Evolutionary conservation across 2,329 filamentous ascomycete species (phyloP), one percentile per base, ranked within the genome.

Genomic region (Cytospora paraplurivora): DNA sequence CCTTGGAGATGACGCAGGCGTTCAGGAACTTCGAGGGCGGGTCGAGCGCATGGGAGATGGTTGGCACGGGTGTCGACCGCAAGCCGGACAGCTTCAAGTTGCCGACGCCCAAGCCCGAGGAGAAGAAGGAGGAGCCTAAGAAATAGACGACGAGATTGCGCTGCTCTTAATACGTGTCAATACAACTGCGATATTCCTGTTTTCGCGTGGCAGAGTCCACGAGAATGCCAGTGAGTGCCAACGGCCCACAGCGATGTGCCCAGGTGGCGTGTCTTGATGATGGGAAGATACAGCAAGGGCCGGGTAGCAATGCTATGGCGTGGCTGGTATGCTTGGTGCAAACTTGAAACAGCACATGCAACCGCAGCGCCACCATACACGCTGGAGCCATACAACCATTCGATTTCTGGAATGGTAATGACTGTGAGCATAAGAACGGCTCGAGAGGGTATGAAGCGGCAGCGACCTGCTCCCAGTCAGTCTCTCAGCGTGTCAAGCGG

Each of bases 1-100:
- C 96, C 49, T 83, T 99, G 56, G 95, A 99, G 82, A 85, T 99
- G 78, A 98, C 95, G 15, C 95, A 99, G 79, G 95, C 96, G 8
- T 99, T 96, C 88, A 88, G 95, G 71, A 98, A 99, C 82, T 99
- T 99, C 74, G 93, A 97, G 80, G 93, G 93, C 66, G 92, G 93
- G 62, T 88, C 87, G 54, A 87, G 88, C 68, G 85, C 85, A 15
- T 88, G 86, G 86, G 86, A 88, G 80, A 86, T 84, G 69, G 78
- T 89, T 67, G 86, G 84, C 65, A 69, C 85, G 67, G 94, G 94
- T 71, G 78, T 87, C 62, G 87, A 97, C 77, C 85, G 86, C 75
- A 96, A 85, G 72, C 94, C 94, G 34, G 91, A 95, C 73, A 84
- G 78, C 75, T 98, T 98, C 84, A 97, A 97, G 81, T 83, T 99